Conservation (phyloP, 2,329 filamentous ascomycete genomes). For the Byssoonygena ceratinophila region DNA sequence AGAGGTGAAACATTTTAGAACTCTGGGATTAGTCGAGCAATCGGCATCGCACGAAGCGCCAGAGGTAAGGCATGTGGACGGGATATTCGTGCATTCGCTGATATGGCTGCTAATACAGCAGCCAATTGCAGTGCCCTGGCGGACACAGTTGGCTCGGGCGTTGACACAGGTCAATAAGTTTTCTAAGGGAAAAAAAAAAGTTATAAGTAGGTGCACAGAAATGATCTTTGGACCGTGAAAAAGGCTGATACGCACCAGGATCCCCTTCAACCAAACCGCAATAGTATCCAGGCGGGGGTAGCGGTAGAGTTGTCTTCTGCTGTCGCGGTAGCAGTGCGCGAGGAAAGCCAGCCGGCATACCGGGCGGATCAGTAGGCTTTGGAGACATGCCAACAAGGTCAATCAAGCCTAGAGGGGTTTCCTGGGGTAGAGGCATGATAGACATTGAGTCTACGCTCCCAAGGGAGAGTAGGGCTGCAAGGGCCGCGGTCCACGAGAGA, state of each 20-base stretch:
- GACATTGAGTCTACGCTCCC: conserved; percentile 12
- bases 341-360: conserved; percentile 13
- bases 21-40: conserved; percentile 9
- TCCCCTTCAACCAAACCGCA: conserved; percentile 18
- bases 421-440: conserved; percentile 13
- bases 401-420: conserved; percentile 15
- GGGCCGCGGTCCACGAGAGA: conserved; percentile 9
- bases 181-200: conserved; percentile 8
- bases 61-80: conserved; percentile 15
- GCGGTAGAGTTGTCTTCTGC: conserved; percentile 7
- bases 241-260: conserved; percentile 14
- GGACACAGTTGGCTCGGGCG: conserved; percentile 16
- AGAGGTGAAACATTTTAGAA: conserved; percentile 13
- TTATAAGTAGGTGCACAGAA: not conserved
- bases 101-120: conserved; percentile 16
- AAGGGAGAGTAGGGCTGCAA: conserved; percentile 15
- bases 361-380: conserved; percentile 15
- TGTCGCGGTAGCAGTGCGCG: conserved; percentile 14
- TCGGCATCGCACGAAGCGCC: conserved; percentile 12
- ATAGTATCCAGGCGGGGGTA: conserved; percentile 17
- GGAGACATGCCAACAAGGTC: conserved; percentile 17
- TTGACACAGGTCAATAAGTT: conserved; percentile 17
- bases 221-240: not conserved
- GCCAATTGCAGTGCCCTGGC: conserved; percentile 16
- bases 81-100: conserved; percentile 15